A percentile compares a stretch with the other conserved stretches of the same genome.
phyloP scores from a whole-genome alignment of 2,329 filamentous ascomycete genomes.

The Seiridium cupressi region DNA sequence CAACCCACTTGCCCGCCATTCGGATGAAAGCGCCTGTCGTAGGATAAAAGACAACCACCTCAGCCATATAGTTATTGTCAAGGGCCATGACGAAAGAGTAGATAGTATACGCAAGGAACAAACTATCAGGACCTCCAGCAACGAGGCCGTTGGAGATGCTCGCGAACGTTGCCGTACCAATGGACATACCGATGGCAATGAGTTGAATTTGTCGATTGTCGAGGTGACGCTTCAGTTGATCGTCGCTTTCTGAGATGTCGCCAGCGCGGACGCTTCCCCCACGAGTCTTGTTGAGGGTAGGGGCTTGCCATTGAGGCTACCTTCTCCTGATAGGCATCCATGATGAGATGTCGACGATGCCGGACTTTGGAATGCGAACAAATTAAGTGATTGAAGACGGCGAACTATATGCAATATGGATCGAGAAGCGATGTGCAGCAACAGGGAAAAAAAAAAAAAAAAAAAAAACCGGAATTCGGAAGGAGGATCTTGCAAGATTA shows the following conservation, averaged over 20 bases:
- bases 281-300: neutral
- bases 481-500: neutral
- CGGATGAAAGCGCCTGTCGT: slow-evolving; percentile 64
- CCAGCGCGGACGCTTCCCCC: neutral
- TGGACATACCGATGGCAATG: slow-evolving; percentile 54
- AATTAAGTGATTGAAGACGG: no score
- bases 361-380: no score
- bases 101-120: slow-evolving; percentile 55
- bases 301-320: neutral
- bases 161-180: slow-evolving; percentile 55
- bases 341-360: neutral
- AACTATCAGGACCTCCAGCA: slow-evolving; percentile 42
- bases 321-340: neutral
- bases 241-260: neutral
- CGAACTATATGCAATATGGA: neutral
- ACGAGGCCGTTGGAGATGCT: slow-evolving; percentile 53
- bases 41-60: slow-evolving; percentile 64
- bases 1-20: slow-evolving; percentile 63
- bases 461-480: neutral
- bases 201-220: slow-evolving; percentile 43
- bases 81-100: slow-evolving; percentile 55
- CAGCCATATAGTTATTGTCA: slow-evolving; percentile 64
- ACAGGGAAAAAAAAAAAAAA: neutral
- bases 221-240: slow-evolving; percentile 2
- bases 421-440: no score